A percentile compares a stretch with the other conserved stretches of the same genome.
Conservation (phyloP, 2,329 filamentous ascomycete species). For the Fonsecaea nubica region DNA sequence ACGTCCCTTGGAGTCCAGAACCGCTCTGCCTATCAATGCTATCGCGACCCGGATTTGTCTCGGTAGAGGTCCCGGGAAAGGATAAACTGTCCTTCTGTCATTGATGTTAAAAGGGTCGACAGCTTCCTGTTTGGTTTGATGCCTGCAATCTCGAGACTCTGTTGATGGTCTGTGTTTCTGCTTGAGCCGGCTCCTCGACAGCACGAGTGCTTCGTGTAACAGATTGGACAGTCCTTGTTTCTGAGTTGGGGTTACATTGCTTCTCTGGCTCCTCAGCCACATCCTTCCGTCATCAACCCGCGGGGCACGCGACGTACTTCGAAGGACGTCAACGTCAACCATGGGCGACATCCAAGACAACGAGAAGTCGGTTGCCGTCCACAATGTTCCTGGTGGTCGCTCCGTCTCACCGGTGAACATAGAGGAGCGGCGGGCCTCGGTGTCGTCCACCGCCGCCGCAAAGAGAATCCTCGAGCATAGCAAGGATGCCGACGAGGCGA, state of each 20-base stretch:
- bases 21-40: conserved; percentile 12
- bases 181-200: background rate
- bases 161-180: background rate
- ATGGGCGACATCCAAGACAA: conserved; percentile 32
- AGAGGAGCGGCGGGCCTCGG: conserved; percentile 28
- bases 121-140: background rate
- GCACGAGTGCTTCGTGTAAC: conserved; percentile 1
- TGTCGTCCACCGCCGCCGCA: conserved; percentile 33
- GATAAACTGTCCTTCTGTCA: background rate
- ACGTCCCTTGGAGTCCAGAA: background rate
- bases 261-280: background rate
- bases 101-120: background rate
- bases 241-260: background rate
- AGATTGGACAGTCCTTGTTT: background rate
- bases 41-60: conserved; percentile 5
- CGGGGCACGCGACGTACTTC: conserved; percentile 6
- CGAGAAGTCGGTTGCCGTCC: conserved; percentile 26
- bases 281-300: background rate
- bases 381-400: conserved; percentile 28
- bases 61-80: conserved; percentile 6
- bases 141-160: background rate
- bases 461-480: conserved; percentile 58
- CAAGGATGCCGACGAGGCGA: conserved; percentile 66
- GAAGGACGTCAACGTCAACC: background rate
- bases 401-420: conserved; percentile 33